Evolutionary conservation across 805 yeast genomes (phyloP).

Genomic region (Metschnikowia lochheadii): DNA sequence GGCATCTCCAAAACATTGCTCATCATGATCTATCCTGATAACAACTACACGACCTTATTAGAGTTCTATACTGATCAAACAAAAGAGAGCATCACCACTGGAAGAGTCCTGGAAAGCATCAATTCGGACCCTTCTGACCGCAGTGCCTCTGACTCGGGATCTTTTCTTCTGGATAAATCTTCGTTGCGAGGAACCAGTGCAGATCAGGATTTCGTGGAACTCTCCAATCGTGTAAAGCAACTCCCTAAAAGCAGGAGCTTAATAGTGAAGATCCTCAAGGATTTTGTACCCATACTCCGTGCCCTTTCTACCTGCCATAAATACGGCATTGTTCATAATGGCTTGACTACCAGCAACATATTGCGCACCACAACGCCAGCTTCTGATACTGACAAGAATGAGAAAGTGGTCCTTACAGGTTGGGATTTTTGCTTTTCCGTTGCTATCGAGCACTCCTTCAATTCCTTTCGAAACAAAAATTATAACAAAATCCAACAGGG

Average conservation of each 20-base stretch:
- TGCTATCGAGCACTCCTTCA: slow-evolving; percentile 37
- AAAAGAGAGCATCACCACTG: slow-evolving; percentile 4
- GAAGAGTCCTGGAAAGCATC: slow-evolving; percentile 11
- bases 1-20: slow-evolving; percentile 14
- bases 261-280: slow-evolving; percentile 21
- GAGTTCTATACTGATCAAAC: slow-evolving; percentile 12
- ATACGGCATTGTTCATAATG: slow-evolving; percentile 45
- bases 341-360: slow-evolving; percentile 38
- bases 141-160: slow-evolving; percentile 4
- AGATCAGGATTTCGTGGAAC: slow-evolving; percentile 14
- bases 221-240: slow-evolving; percentile 15
- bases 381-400: slow-evolving; percentile 1
- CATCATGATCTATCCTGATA: slow-evolving; percentile 22
- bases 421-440: slow-evolving; percentile 48
- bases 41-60: slow-evolving; percentile 15
- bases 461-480: slow-evolving; percentile 41
- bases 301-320: slow-evolving; percentile 29
- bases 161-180: slow-evolving; percentile 5
- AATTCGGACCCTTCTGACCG: slow-evolving; percentile 12
- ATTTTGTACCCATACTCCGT: slow-evolving; percentile 22
- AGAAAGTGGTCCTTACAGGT: slow-evolving; percentile 37
- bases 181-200: slow-evolving; percentile 7
- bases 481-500: slow-evolving; percentile 33
- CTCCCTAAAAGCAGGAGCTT: slow-evolving; percentile 17
- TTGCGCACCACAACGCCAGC: slow-evolving; percentile 28